Percentiles rank a stretch among this genome's conserved stretches.
Conservation (phyloP, 2,329 filamentous ascomycete genomes). For the Erysiphe pulchra region DNA sequence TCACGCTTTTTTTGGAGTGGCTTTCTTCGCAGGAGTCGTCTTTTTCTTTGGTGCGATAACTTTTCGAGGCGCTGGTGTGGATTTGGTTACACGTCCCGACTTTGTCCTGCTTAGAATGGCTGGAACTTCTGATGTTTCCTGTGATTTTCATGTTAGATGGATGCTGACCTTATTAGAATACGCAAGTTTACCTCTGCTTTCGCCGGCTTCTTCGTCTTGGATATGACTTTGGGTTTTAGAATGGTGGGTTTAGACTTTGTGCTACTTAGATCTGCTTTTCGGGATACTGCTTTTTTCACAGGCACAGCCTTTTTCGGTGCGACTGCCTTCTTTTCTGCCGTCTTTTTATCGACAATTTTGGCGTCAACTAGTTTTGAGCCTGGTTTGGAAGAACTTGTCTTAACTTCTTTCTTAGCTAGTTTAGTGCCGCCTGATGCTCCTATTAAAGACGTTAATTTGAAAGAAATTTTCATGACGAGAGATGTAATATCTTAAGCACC, state of each 20-base stretch:
- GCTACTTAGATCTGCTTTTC: slow-evolving; percentile 11
- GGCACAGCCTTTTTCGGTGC: slow-evolving; percentile 7
- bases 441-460: background rate
- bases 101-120: slow-evolving; percentile 34
- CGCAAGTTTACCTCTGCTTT: background rate
- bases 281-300: slow-evolving; percentile 14
- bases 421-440: slow-evolving; percentile 37
- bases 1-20: background rate
- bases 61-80: slow-evolving; percentile 19
- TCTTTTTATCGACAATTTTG: slow-evolving; percentile 16
- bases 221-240: slow-evolving; percentile 16
- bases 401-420: slow-evolving; percentile 34
- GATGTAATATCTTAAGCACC: slow-evolving; percentile 11
- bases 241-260: slow-evolving; percentile 11
- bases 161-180: slow-evolving; percentile 7
- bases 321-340: slow-evolving; percentile 14
- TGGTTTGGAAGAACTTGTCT: slow-evolving; percentile 15
- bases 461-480: background rate
- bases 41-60: slow-evolving; percentile 13
- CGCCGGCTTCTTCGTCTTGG: slow-evolving; percentile 14
- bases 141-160: no score
- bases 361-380: slow-evolving; percentile 14
- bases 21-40: slow-evolving; percentile 12
- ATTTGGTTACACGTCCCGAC: slow-evolving; percentile 43
- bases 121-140: background rate